Evolutionary conservation across 768 basidiomycete genomes (phyloP), one percentile per base, ranked within the genome.

Genomic region (Tulasnella sp.): DNA sequence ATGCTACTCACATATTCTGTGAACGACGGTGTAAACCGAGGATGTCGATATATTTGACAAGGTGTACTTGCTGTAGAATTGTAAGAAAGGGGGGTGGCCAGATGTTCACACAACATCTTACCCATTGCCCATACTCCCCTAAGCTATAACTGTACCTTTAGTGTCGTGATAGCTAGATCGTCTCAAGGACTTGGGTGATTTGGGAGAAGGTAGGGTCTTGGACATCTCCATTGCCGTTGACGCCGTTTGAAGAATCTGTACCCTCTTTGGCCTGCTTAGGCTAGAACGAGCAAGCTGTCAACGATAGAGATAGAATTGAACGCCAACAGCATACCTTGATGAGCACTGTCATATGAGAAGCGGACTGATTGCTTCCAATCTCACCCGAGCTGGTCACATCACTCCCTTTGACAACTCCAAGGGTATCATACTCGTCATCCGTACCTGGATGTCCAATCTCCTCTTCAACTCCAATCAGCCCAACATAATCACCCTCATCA

Each of bases 21-120:
- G 88, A 89, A 16, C 85, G 64, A 55, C 80, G 71, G 12, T 89
- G 66, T 4, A 88, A 90, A 3, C 81, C 78, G 9, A 73, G 70
- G 4, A 81, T 73, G 62, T 95, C 90, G 27, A 93, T 80, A 60
- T 86, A 88, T 74, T 92, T 93, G 55, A 93, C 79, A 0, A 92
- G 1, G 92, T 98, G 59, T 86, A 86, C 39, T 85, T 72, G 4
- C 64, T 65, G 43, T 10, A n/a, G n/a, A n/a, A n/a, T n/a, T n/a
- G n/a, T n/a, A n/a, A n/a, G n/a, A 22, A 35, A n/a, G n/a, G n/a
- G 7, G 20, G 16, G 24, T 27, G 32, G 7, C 15, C 10, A 9
- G 20, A 37, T 16, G 33, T 35, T 20, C 40, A 24, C 13, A 31
- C 5, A 4, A 22, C 42, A 33, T 56, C 65, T 54, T 27, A 66